A percentile compares a stretch with the other conserved stretches of the same genome.
phyloP scores from a whole-genome alignment of 2,329 filamentous ascomycete genomes.

The Helotiales sp. region DNA sequence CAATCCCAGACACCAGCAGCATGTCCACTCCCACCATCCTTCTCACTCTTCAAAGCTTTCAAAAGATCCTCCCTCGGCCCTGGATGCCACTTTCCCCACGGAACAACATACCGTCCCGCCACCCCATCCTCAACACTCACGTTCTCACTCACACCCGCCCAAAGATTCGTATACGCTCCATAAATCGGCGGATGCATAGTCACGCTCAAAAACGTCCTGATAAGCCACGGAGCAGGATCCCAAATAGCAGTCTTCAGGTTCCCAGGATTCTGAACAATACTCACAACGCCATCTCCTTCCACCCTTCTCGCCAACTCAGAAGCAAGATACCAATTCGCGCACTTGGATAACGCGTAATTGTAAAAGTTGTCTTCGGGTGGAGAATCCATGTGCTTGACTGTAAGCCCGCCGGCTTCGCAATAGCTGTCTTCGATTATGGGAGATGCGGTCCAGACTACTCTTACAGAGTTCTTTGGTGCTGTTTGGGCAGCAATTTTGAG shows the following conservation, averaged over 20 bases:
- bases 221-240: slow-evolving; percentile 2
- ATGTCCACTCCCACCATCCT: slow-evolving; percentile 9
- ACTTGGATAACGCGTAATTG: slow-evolving; percentile 6
- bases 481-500: slow-evolving; percentile 3
- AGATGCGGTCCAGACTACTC: slow-evolving; percentile 3
- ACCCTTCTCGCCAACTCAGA: not conserved
- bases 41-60: slow-evolving; percentile 7
- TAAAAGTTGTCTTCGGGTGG: not conserved
- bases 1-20: slow-evolving; percentile 6
- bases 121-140: slow-evolving; percentile 3
- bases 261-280: slow-evolving; percentile 1
- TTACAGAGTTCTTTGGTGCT: not conserved
- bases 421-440: slow-evolving; percentile 4
- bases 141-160: slow-evolving; percentile 2
- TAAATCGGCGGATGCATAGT: slow-evolving; percentile 16
- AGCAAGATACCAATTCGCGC: slow-evolving; percentile 7
- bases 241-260: slow-evolving; percentile 11
- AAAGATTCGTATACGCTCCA: slow-evolving; percentile 10
- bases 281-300: not conserved
- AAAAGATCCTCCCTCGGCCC: slow-evolving; percentile 3
- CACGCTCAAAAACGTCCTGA: not conserved
- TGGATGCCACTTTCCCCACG: slow-evolving; percentile 14
- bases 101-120: slow-evolving; percentile 7
- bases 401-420: not conserved
- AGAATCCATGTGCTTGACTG: not conserved